Evolutionary conservation across 768 basidiomycete species (phyloP).

Genomic region (Kwoniella botswanensis): DNA sequence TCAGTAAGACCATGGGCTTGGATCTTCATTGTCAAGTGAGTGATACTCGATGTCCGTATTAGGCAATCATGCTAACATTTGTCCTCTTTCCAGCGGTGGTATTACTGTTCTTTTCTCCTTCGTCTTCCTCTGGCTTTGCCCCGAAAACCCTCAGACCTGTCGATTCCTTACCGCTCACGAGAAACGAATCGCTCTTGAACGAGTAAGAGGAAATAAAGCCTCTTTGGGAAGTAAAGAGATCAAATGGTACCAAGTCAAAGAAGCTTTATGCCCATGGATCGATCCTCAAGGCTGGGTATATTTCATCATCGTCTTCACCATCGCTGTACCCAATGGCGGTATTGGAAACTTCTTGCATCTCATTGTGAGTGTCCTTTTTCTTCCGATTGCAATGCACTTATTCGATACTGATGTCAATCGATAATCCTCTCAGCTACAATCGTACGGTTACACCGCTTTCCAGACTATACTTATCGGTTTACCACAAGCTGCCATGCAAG

Average conservation of each 20-base stretch:
- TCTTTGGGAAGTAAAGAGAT: constrained; percentile 31
- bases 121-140: constrained; percentile 37
- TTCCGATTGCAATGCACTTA: not conserved
- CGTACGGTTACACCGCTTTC: constrained; percentile 43
- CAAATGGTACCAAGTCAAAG: constrained; percentile 42
- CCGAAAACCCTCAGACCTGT: constrained; percentile 36
- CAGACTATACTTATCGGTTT: constrained; percentile 45
- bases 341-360: constrained; percentile 45
- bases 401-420: not conserved
- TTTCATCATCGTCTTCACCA: constrained; percentile 33
- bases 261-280: constrained; percentile 38
- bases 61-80: not conserved
- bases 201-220: constrained; percentile 40
- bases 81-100: constrained; percentile 24
- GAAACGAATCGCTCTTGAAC: constrained; percentile 35
- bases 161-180: constrained; percentile 39
- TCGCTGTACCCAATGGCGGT: constrained; percentile 41
- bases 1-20: constrained; percentile 29
- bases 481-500: constrained; percentile 44
- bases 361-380: constrained; percentile 24
- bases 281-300: constrained; percentile 45
- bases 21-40: constrained; percentile 35
- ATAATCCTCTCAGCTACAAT: constrained; percentile 23
- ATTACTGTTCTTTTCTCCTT: constrained; percentile 39
- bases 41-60: not conserved